These are phyloP conservation scores for Akanthomyces lecanii DNA, from an alignment of 2,329 filamentous ascomycete genomes.

Conservation along the genomic window DNA sequence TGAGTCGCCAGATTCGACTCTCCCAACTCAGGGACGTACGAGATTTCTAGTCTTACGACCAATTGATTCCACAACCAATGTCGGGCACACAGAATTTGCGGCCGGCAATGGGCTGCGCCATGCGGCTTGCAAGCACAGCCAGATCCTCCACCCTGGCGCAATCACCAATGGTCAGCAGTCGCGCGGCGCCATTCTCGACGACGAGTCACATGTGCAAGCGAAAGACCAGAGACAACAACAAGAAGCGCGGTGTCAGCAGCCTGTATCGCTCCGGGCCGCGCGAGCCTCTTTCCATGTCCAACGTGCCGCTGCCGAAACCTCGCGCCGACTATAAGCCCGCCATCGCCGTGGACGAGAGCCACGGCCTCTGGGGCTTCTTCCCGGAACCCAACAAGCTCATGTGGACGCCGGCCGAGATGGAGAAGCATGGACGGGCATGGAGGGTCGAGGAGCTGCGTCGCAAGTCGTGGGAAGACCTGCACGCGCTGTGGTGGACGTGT, in stretches of 20 bases:
- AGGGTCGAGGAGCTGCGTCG: slow-evolving; percentile 75
- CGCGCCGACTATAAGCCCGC: slow-evolving; percentile 54
- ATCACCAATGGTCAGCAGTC: not conserved
- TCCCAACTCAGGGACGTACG: slow-evolving; percentile 9
- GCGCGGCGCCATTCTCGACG: slow-evolving; percentile 47
- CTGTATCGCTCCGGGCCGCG: slow-evolving; percentile 72
- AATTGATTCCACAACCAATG: slow-evolving; percentile 10
- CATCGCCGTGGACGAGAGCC: slow-evolving; percentile 62
- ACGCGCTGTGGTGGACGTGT: slow-evolving; percentile 91
- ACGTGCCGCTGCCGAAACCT: slow-evolving; percentile 69
- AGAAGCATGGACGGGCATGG: slow-evolving; percentile 77
- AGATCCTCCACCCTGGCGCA: not conserved
- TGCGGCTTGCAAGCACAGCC: slow-evolving; percentile 1
- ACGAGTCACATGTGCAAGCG: slow-evolving; percentile 46
- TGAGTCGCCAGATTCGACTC: slow-evolving; percentile 1
- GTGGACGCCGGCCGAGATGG: slow-evolving; percentile 65
- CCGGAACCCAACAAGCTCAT: slow-evolving; percentile 64
- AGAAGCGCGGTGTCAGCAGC: slow-evolving; percentile 74
- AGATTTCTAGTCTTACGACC: not conserved
- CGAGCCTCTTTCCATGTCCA: slow-evolving; percentile 68
- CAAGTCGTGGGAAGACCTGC: slow-evolving; percentile 92
- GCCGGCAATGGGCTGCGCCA: slow-evolving; percentile 6
- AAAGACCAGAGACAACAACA: slow-evolving; percentile 69
- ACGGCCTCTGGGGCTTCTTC: slow-evolving; percentile 94
- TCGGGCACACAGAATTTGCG: slow-evolving; percentile 12